These are phyloP conservation scores for Aspergillus ochraceus DNA, from an alignment of 2,329 filamentous ascomycete genomes.

Conservation along the genomic window DNA sequence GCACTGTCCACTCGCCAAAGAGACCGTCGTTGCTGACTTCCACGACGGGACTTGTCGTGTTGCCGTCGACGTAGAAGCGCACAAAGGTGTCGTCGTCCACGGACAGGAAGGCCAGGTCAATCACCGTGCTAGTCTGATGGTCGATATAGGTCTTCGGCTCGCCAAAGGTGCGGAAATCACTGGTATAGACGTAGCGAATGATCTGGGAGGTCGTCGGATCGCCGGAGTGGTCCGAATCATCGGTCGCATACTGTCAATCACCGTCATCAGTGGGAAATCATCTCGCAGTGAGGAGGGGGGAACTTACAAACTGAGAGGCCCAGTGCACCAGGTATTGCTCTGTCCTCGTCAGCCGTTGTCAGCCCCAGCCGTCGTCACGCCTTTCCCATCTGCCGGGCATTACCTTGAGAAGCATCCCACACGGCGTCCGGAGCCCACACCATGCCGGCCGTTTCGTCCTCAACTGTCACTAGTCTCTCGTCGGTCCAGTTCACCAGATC, in stretches of 20 bases:
- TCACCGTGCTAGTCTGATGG: slow-evolving; percentile 1
- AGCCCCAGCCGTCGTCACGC: neutral
- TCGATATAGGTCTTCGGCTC: slow-evolving; percentile 12
- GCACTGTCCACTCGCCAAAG: slow-evolving; percentile 11
- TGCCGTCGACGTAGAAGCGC: slow-evolving; percentile 14
- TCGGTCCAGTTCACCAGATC: slow-evolving; percentile 15
- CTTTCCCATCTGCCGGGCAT: neutral
- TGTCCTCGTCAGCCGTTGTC: neutral
- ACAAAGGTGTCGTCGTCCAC: slow-evolving; percentile 8
- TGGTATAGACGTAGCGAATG: slow-evolving; percentile 15
- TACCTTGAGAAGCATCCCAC: slow-evolving; percentile 14
- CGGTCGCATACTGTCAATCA: slow-evolving; percentile 8
- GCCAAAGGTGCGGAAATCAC: slow-evolving; percentile 16
- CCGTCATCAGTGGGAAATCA: neutral
- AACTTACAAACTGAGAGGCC: slow-evolving; percentile 13
- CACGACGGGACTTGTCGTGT: slow-evolving; percentile 1
- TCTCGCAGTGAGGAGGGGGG: no score
- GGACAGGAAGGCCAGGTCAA: slow-evolving; percentile 12
- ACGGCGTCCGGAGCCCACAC: slow-evolving; percentile 18
- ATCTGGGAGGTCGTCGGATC: slow-evolving; percentile 6
- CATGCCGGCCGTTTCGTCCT: slow-evolving; percentile 15
- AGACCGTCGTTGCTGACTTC: slow-evolving; percentile 14
- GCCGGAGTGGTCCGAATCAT: slow-evolving; percentile 10
- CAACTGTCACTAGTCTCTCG: slow-evolving; percentile 12
- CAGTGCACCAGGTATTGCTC: slow-evolving; percentile 17